Conservation (phyloP, 345 rosid species). For the Eucalyptus lansdowneana region DNA sequence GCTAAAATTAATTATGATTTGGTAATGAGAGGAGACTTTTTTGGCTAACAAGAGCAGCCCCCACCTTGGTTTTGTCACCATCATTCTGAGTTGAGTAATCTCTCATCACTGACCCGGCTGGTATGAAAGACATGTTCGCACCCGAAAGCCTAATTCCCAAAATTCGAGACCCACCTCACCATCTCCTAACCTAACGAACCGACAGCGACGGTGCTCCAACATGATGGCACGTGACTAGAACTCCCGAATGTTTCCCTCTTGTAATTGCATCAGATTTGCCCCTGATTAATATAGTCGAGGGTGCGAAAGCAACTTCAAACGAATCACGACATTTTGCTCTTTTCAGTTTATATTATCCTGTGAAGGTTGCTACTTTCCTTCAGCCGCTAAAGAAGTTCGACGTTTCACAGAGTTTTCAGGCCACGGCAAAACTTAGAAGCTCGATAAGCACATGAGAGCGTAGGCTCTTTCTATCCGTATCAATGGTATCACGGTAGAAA, state of each 20-base stretch:
- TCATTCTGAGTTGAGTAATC: not conserved
- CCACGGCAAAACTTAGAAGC: not conserved
- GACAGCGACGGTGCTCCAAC: not conserved
- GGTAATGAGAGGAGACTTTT: not conserved
- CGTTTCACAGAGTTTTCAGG: not conserved
- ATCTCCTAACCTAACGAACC: not conserved
- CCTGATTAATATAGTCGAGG: not conserved
- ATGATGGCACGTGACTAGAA: not conserved
- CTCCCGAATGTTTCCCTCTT: not conserved
- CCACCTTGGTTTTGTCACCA: not conserved
- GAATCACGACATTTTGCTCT: not conserved
- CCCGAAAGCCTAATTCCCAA: not conserved
- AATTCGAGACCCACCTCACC: not conserved
- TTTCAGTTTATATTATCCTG: not conserved
- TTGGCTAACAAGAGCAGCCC: not conserved
- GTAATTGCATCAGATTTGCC: not conserved
- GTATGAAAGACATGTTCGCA: not conserved
- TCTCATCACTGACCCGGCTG: not conserved
- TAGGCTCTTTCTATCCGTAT: not conserved
- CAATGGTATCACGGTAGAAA: not conserved
- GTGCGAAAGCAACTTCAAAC: not conserved
- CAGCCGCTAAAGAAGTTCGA: not conserved
- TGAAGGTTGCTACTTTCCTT: not conserved
- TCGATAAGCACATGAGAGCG: not conserved
- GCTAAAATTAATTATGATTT: not conserved